Evolutionary conservation across 2,329 filamentous ascomycete species (phyloP).

Genomic region (Hypoxylon sp.): DNA sequence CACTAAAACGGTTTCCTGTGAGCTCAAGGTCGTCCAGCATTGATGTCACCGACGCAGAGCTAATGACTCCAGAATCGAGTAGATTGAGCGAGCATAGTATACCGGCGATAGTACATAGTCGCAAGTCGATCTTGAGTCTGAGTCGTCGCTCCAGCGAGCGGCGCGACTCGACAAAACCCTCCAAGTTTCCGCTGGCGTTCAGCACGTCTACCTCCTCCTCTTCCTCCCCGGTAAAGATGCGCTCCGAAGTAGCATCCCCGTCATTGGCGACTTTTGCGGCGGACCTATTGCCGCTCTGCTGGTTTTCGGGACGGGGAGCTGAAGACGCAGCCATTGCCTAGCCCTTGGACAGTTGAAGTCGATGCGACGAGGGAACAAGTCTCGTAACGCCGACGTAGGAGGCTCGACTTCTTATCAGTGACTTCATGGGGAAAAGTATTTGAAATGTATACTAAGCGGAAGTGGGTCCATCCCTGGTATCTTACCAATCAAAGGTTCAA

Average conservation of each 20-base stretch:
- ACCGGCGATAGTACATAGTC: slow-evolving; percentile 79
- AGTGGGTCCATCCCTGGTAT: slow-evolving; percentile 27
- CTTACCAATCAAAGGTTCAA: slow-evolving; percentile 39
- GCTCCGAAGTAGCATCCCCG: slow-evolving; percentile 32
- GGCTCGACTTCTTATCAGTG: slow-evolving; percentile 37
- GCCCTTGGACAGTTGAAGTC: background rate
- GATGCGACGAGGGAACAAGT: slow-evolving; percentile 10
- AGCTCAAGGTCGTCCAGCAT: slow-evolving; percentile 76
- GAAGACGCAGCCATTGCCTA: slow-evolving; percentile 33
- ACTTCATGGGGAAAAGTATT: slow-evolving; percentile 33
- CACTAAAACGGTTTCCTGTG: slow-evolving; percentile 75
- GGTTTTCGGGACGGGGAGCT: slow-evolving; percentile 7
- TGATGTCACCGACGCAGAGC: slow-evolving; percentile 77
- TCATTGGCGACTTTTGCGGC: slow-evolving; percentile 34
- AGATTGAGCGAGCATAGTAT: slow-evolving; percentile 79
- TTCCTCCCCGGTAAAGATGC: slow-evolving; percentile 35
- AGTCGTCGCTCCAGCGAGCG: slow-evolving; percentile 52
- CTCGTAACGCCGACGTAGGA: slow-evolving; percentile 14
- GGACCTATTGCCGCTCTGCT: slow-evolving; percentile 17
- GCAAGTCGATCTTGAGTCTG: slow-evolving; percentile 75
- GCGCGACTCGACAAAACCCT: slow-evolving; percentile 31
- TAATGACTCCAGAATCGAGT: slow-evolving; percentile 78
- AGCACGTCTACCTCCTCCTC: slow-evolving; percentile 20
- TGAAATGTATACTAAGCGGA: slow-evolving; percentile 44
- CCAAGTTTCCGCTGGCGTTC: slow-evolving; percentile 7